Conservation (phyloP, 2,329 filamentous ascomycete genomes). For the Albifimbria verrucaria region DNA sequence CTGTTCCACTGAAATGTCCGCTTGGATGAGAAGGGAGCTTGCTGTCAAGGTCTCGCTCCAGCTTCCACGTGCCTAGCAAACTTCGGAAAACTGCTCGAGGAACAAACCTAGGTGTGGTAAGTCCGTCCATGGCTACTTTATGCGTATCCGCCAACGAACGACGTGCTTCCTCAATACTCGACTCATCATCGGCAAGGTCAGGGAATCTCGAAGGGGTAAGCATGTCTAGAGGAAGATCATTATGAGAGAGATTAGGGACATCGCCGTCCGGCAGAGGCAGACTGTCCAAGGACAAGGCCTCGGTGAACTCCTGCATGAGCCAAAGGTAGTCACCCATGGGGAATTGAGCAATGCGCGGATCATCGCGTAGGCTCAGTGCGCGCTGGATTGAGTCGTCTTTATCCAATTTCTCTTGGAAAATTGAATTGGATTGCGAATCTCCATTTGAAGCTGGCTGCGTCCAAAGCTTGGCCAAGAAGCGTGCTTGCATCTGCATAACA, state of each 20-base stretch:
- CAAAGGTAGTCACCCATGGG: conserved; percentile 81
- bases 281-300: conserved; percentile 52
- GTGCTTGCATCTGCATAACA: conserved; percentile 82
- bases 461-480: conserved; percentile 64
- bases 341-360: conserved; percentile 62
- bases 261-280: conserved; percentile 22
- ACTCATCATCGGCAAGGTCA: conserved; percentile 29
- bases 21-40: conserved; percentile 56
- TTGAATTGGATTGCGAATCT: conserved; percentile 2
- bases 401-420: conserved; percentile 36
- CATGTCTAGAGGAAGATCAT: conserved; percentile 46
- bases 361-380: conserved; percentile 48
- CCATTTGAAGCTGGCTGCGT: conserved; percentile 17
- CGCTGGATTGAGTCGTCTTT: conserved; percentile 42
- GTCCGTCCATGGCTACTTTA: conserved; percentile 35
- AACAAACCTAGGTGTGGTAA: conserved; percentile 50
- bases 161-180: conserved; percentile 35
- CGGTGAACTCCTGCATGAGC: conserved; percentile 67
- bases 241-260: conserved; percentile 32
- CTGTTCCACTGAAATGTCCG: conserved; percentile 62
- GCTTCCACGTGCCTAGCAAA: conserved; percentile 66
- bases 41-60: conserved; percentile 55
- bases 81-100: conserved; percentile 66
- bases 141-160: conserved; percentile 45
- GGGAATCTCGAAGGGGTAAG: conserved; percentile 56